Percentiles rank a stretch among this genome's conserved stretches.
phyloP scores from a whole-genome alignment of 441 rosid species.

The Breynia disticha region DNA sequence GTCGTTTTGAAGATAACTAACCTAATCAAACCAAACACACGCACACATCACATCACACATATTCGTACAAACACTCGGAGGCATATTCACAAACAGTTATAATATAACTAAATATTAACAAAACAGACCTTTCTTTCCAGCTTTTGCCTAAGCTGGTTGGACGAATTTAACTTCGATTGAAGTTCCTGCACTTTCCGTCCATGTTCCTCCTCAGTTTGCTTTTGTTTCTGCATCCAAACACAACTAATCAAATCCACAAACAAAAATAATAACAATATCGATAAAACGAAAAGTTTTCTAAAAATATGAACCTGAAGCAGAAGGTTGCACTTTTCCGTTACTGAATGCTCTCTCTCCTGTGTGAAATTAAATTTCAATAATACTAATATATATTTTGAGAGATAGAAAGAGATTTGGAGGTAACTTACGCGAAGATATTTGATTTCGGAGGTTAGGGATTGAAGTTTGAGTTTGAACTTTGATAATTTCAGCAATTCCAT shows the following conservation, averaged over 20 bases:
- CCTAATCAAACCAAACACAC: constrained; percentile 23
- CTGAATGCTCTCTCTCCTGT: constrained; percentile 51
- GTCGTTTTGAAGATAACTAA: constrained; percentile 62
- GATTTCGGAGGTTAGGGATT: constrained; percentile 42
- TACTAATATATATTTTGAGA: background rate
- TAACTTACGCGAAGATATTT: constrained; percentile 51
- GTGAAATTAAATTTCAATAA: constrained; percentile 1
- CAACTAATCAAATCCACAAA: constrained; percentile 2
- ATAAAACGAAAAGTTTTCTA: background rate
- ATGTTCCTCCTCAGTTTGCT: constrained; percentile 61
- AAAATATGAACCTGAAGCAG: constrained; percentile 37
- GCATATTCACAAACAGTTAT: constrained; percentile 12
- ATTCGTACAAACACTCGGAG: background rate
- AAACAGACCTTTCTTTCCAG: constrained; percentile 50
- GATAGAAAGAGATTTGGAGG: background rate
- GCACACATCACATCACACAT: background rate
- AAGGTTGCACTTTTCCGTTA: constrained; percentile 37
- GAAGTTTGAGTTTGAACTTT: constrained; percentile 71
- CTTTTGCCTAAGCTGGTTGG: constrained; percentile 38
- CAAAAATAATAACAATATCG: background rate
- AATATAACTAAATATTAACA: constrained; percentile 14
- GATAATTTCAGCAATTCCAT: constrained; percentile 75
- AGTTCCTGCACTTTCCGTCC: constrained; percentile 45
- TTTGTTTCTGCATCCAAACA: constrained; percentile 47
- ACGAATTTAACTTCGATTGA: constrained; percentile 42